phyloP scores from a whole-genome alignment of 1,284 basidiomycete genomes.

The Trametes sp. region DNA sequence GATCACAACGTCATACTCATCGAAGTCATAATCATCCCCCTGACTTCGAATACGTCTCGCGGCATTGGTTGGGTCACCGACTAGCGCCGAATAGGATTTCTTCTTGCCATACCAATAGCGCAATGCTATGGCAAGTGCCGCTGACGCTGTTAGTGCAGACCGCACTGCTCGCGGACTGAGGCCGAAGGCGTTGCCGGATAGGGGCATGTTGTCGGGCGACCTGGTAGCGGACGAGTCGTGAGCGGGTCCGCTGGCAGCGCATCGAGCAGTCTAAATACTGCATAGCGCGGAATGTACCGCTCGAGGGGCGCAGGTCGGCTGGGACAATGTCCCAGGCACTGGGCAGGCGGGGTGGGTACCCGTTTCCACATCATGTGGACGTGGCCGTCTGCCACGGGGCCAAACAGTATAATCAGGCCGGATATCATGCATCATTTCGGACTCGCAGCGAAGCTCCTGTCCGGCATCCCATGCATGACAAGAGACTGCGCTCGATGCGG shows the following conservation, averaged over 20 bases:
- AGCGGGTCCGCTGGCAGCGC: too few relatives aligned
- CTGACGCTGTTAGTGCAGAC: constrained; percentile 13
- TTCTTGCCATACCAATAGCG: constrained; percentile 22
- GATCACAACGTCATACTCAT: constrained; percentile 68
- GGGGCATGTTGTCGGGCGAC: not conserved
- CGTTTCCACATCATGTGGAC: constrained; percentile 5
- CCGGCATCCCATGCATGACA: too few relatives aligned
- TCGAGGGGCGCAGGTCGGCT: not conserved
- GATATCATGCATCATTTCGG: not conserved
- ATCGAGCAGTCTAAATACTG: not conserved
- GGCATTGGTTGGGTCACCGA: constrained; percentile 23
- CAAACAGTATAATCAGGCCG: not conserved
- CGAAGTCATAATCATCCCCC: constrained; percentile 31
- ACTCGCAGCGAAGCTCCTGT: too few relatives aligned
- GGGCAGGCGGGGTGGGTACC: not conserved
- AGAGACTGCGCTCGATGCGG: too few relatives aligned
- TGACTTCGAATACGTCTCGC: constrained; percentile 15
- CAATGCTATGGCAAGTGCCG: constrained; percentile 17
- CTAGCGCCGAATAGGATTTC: constrained; percentile 10
- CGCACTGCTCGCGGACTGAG: not conserved
- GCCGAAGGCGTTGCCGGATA: not conserved
- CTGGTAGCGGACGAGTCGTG: not conserved
- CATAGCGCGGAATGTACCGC: not conserved
- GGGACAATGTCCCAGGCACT: not conserved
- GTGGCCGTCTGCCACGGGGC: constrained; percentile 3